These are phyloP conservation scores for Trichoderma brevicompactum DNA, from an alignment of 2,329 filamentous ascomycete genomes.

Conservation along the genomic window DNA sequence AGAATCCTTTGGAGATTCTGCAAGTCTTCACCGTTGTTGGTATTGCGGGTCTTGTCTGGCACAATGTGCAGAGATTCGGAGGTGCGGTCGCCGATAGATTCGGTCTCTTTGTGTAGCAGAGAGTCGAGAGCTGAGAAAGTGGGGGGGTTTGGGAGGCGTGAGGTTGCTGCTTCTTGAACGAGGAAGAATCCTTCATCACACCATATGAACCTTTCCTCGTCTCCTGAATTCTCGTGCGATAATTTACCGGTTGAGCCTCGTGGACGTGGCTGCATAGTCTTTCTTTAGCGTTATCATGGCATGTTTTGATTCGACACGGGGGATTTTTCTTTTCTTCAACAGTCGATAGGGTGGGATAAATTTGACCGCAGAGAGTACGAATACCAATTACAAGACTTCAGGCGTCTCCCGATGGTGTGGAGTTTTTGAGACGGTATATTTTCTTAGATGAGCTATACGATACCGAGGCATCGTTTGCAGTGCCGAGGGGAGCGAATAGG, in stretches of 20 bases:
- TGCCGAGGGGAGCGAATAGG: neutral
- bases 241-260: neutral
- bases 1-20: conserved; percentile 58
- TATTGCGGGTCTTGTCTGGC: conserved; percentile 49
- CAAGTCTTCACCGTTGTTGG: conserved; percentile 59
- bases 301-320: neutral
- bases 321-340: neutral
- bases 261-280: neutral
- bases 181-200: neutral
- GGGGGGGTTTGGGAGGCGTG: neutral
- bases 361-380: neutral
- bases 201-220: neutral
- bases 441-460: neutral
- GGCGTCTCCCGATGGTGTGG: conserved; percentile 5
- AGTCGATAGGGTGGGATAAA: neutral
- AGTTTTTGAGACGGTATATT: conserved; percentile 6
- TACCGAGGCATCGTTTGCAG: neutral
- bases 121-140: neutral
- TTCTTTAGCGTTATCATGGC: conserved; percentile 17
- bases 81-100: conserved; percentile 32
- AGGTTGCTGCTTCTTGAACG: neutral
- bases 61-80: conserved; percentile 42
- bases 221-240: neutral
- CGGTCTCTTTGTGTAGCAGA: conserved; percentile 30
- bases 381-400: conserved; percentile 1